Percentiles rank a stretch among this genome's conserved stretches.
Conservation (phyloP, 139 green algal species). For the Gonium pectorale region DNA sequence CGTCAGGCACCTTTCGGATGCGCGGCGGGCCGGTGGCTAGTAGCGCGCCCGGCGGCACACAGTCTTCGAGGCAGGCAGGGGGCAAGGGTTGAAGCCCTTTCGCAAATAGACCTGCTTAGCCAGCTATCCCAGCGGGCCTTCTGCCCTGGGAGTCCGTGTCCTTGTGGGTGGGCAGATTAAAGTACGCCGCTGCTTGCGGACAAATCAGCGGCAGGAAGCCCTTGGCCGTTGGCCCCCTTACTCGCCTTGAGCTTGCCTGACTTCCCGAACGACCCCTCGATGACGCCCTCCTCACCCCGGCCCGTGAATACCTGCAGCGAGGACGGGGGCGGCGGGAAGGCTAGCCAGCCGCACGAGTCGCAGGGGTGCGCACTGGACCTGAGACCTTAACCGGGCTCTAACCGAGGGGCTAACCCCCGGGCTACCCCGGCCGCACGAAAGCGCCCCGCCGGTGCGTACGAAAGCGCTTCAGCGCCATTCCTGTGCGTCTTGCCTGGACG, state of each 20-base stretch:
- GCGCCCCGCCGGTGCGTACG: too few species aligned
- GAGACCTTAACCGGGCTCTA: too few species aligned
- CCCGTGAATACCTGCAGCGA: slow-evolving; percentile 58
- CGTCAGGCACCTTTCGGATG: too few species aligned
- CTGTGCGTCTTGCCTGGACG: not conserved
- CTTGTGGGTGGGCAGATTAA: too few species aligned
- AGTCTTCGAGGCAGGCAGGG: not conserved
- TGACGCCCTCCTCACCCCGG: slow-evolving; percentile 65
- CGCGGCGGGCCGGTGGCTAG: not conserved
- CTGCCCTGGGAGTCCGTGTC: not conserved
- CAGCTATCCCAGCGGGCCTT: not conserved
- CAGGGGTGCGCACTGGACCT: not conserved
- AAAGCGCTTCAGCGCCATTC: not conserved
- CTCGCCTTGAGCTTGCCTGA: slow-evolving; percentile 87
- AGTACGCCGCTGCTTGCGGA: not conserved
- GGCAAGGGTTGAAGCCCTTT: not conserved
- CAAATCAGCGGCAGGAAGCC: not conserved
- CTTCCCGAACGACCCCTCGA: slow-evolving; percentile 89
- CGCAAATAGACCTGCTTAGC: not conserved
- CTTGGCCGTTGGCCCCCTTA: not conserved
- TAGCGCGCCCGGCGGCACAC: not conserved
- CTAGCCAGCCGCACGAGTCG: not conserved
- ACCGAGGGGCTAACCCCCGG: too few species aligned
- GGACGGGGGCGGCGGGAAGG: not conserved
- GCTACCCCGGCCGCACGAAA: too few species aligned